These are phyloP conservation scores for Microdochium nivale DNA, from an alignment of 2,329 filamentous ascomycete genomes.

Conservation along the genomic window DNA sequence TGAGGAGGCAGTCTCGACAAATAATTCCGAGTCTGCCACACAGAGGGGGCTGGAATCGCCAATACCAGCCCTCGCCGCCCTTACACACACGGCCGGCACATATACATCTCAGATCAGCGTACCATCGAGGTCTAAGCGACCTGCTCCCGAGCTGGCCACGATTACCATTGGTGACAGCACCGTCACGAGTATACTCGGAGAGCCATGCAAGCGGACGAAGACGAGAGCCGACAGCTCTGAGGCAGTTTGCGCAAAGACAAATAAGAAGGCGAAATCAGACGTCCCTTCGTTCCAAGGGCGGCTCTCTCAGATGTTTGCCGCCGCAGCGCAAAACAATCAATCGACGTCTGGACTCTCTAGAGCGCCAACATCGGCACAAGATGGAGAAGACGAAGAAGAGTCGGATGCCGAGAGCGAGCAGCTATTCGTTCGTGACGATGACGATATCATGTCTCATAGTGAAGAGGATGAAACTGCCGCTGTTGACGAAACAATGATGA, in stretches of 20 bases:
- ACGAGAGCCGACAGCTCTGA: slow-evolving; percentile 19
- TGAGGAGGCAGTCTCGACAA: slow-evolving; percentile 11
- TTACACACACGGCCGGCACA: slow-evolving; percentile 17
- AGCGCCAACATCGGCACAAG: slow-evolving; percentile 9
- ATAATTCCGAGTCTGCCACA: slow-evolving; percentile 4
- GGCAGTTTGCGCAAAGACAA: slow-evolving; percentile 18
- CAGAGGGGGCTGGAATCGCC: slow-evolving; percentile 13
- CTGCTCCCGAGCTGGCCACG: slow-evolving; percentile 56
- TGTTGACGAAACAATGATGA: slow-evolving; percentile 11
- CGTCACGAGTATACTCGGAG: slow-evolving; percentile 56
- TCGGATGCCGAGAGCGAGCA: slow-evolving; percentile 17
- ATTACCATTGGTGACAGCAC: slow-evolving; percentile 67
- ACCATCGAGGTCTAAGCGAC: slow-evolving; percentile 38
- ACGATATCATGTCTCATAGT: slow-evolving; percentile 12
- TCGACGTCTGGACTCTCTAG: slow-evolving; percentile 1
- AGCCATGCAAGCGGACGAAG: slow-evolving; percentile 37
- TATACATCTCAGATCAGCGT: slow-evolving; percentile 12
- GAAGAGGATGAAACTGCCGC: slow-evolving; percentile 6
- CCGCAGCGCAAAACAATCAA: slow-evolving; percentile 18
- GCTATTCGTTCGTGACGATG: slow-evolving; percentile 19
- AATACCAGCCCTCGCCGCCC: slow-evolving; percentile 23
- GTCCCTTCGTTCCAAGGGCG: slow-evolving; percentile 34
- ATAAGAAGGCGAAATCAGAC: slow-evolving; percentile 18
- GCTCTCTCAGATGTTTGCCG: slow-evolving; percentile 34
- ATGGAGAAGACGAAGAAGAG: slow-evolving; percentile 14